These are phyloP conservation scores for Combretum micranthum DNA, from an alignment of 345 rosid genomes.

Conservation along the genomic window DNA sequence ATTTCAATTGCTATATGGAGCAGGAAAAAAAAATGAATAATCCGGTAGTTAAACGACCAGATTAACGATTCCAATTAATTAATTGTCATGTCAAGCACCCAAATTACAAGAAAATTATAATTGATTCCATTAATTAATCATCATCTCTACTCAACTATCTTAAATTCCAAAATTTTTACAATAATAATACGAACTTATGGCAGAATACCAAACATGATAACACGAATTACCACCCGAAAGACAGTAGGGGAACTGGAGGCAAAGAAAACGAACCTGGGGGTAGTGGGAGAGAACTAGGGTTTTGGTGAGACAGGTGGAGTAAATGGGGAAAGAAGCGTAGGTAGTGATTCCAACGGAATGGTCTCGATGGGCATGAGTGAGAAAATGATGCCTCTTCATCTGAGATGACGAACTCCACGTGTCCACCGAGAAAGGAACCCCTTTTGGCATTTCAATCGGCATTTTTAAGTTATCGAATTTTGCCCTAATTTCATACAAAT, in stretches of 20 bases:
- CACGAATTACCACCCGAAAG: background rate
- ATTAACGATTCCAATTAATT: too few species aligned
- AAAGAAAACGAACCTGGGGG: conserved; percentile 40
- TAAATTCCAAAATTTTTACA: too few species aligned
- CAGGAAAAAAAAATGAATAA: too few species aligned
- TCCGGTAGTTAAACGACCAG: too few species aligned
- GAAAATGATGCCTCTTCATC: conserved; percentile 68
- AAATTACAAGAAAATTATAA: too few species aligned
- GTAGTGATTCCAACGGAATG: conserved; percentile 57
- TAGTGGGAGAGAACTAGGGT: conserved; percentile 46
- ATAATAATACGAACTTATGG: too few species aligned
- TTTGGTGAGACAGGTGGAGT: conserved; percentile 58
- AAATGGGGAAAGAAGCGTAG: conserved; percentile 49
- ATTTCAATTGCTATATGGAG: too few species aligned
- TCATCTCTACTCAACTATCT: too few species aligned
- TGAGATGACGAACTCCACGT: conserved; percentile 49
- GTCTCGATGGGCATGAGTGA: conserved; percentile 80
- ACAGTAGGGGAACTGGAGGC: background rate
- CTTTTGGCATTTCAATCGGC: conserved; percentile 81
- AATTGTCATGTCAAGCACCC: too few species aligned
- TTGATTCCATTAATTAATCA: too few species aligned
- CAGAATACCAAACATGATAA: background rate
- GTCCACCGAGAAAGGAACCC: conserved; percentile 82
- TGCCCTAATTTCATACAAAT: too few species aligned
- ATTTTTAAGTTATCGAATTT: conserved; percentile 11